A percentile compares a stretch with the other conserved stretches of the same genome.
These are phyloP conservation scores for Bipolaris oryzae DNA, from an alignment of 2,329 filamentous ascomycete genomes.

Conservation along the genomic window DNA sequence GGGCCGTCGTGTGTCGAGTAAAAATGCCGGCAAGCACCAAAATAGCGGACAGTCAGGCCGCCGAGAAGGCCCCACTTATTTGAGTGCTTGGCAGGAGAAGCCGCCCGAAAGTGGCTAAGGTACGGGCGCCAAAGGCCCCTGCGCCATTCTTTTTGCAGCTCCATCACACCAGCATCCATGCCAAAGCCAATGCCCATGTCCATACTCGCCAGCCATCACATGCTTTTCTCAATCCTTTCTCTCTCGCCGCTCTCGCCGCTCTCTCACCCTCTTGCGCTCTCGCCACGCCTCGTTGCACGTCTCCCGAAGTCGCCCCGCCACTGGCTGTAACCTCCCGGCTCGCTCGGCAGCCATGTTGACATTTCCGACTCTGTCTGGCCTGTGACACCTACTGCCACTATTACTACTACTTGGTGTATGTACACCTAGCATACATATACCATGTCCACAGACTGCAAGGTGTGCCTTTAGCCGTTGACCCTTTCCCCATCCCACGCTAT, in stretches of 20 bases:
- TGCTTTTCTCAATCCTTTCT: slow-evolving; percentile 1
- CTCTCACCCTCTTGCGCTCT: neutral
- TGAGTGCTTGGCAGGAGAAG: slow-evolving; percentile 42
- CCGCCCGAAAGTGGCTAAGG: slow-evolving; percentile 10
- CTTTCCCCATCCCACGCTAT: neutral
- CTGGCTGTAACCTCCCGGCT: slow-evolving; percentile 8
- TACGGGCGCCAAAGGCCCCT: slow-evolving; percentile 15
- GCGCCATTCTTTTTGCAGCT: slow-evolving; percentile 13
- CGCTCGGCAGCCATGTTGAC: neutral
- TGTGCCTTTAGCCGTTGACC: neutral
- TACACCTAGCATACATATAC: too few species aligned
- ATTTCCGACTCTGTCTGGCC: neutral
- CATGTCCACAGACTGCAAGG: too few species aligned
- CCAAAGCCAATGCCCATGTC: neutral
- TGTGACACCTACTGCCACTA: neutral
- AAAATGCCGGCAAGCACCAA: slow-evolving; percentile 30
- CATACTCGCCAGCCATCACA: neutral
- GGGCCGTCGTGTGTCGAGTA: neutral
- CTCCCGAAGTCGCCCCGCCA: slow-evolving; percentile 13
- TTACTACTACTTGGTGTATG: neutral
- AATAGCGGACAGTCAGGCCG: slow-evolving; percentile 19
- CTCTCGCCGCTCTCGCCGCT: too few species aligned
- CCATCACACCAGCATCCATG: neutral
- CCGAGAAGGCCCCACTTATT: slow-evolving; percentile 17
- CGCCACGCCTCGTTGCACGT: slow-evolving; percentile 1